Evolutionary conservation across 345 rosid species (phyloP), one percentile per base, ranked within the genome.

Genomic region (Murraya paniculata): DNA sequence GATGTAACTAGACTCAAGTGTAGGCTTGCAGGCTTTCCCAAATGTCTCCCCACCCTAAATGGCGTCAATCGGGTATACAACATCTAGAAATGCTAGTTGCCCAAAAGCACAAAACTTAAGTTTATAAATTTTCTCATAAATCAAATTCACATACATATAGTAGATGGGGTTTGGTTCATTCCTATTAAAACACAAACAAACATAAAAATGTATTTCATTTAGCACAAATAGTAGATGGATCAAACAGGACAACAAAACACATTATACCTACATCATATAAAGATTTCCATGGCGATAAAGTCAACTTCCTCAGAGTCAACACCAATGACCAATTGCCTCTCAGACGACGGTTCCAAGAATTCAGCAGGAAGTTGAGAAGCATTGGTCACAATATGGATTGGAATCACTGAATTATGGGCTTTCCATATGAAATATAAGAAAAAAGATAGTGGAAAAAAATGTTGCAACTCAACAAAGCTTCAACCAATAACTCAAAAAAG

Each of bases 41-140:
- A 95, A 87, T 71, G 7, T 56, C 78, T 89, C 88, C 81, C 94
- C 98, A 73, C 99, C 98, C 81, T 87, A 73, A 76, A 90, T 84
- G 66, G 88, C 92, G 75, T 95, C 99, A 80, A 95, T 93, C 85
- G 93, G 86, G 84, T 88, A 95, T 75, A 95, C 85, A 9, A 92
- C 98, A 89, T 92, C 89, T 45, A 93, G 87, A 86, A 95, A 95
- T 27, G 99, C 96, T 86, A 95, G 88, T 98, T 95, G 93, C 87
- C 82, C 82, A 74, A 71, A 80, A 56, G 75, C 64, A 82, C 39
- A 64, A 25, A 31, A 78, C 61, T 79, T n/a, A n/a, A n/a, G n/a
- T n/a, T n/a, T n/a, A n/a, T 69, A 69, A 25, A n/a, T 31, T n/a
- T 22, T 16, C 24, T 24, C 18, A 9, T 10, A 45, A 21, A 74